Percentiles rank a stretch among this genome's conserved stretches.
phyloP scores from a whole-genome alignment of 179 eudicot genomes.

The Spinacia oleracea region DNA sequence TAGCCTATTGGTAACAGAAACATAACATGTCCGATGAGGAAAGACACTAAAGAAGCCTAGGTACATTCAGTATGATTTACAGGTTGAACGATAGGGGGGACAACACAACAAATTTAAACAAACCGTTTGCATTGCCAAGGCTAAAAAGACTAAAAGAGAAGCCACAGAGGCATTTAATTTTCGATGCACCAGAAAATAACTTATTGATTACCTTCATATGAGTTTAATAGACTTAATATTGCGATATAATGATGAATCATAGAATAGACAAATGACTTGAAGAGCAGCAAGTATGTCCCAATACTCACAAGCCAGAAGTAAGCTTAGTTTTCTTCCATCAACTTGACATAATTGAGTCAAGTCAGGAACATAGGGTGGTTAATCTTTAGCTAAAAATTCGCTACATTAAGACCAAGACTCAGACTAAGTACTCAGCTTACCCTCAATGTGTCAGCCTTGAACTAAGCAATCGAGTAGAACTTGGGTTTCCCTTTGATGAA shows the following conservation, averaged over 20 bases:
- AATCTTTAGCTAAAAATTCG: too few species aligned
- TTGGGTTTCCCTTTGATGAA: background rate
- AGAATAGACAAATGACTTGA: background rate
- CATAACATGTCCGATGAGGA: background rate
- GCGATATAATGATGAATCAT: background rate
- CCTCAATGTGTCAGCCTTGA: background rate
- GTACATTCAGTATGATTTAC: background rate
- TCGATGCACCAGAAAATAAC: background rate
- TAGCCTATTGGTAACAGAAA: background rate
- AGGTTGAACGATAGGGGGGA: background rate
- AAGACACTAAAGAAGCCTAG: background rate
- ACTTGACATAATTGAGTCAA: background rate
- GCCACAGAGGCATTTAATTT: background rate
- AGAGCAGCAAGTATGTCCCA: background rate
- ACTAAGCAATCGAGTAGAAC: background rate
- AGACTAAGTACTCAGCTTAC: background rate
- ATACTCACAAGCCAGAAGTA: background rate
- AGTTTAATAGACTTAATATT: background rate
- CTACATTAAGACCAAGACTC: background rate
- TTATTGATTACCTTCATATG: too few species aligned
- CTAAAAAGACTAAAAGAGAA: background rate
- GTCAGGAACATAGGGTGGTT: background rate
- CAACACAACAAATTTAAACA: background rate
- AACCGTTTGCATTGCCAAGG: background rate
- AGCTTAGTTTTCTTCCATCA: background rate